A percentile compares a stretch with the other conserved stretches of the same genome.
Evolutionary conservation across 257 asterid species (phyloP).

Genomic region (Apocynum venetum): DNA sequence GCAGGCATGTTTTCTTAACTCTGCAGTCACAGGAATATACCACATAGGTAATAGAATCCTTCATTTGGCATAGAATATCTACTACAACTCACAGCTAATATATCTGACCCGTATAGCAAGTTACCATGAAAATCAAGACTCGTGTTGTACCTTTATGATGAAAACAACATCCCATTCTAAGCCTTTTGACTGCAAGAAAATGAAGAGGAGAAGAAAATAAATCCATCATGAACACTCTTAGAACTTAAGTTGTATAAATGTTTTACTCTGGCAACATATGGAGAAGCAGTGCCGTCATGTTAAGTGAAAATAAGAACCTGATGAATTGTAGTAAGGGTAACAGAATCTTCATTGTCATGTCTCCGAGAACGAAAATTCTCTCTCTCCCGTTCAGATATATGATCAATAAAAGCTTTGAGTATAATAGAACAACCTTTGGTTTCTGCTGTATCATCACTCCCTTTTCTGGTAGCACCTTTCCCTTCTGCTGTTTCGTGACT

Average conservation of each 20-base stretch:
- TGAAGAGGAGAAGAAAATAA: constrained; percentile 12
- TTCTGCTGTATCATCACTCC: constrained; percentile 28
- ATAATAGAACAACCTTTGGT: constrained; percentile 54
- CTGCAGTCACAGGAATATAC: background rate
- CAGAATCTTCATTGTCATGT: constrained; percentile 76
- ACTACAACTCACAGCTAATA: background rate
- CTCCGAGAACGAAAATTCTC: constrained; percentile 79
- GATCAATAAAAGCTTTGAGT: constrained; percentile 76
- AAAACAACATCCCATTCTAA: constrained; percentile 98
- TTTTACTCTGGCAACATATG: constrained; percentile 8
- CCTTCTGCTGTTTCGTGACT: constrained; percentile 32
- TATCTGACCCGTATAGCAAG: background rate
- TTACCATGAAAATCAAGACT: constrained; percentile 7
- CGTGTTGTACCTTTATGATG: constrained; percentile 75
- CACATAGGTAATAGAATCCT: background rate
- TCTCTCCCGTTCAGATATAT: constrained; percentile 72
- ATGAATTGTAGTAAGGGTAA: constrained; percentile 94
- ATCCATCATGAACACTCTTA: background rate
- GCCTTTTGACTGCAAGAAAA: constrained; percentile 77
- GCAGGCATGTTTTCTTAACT: background rate
- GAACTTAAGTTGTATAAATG: background rate
- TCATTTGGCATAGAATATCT: background rate
- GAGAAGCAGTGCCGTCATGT: constrained; percentile 5
- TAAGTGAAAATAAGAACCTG: constrained; percentile 55
- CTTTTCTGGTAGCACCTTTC: constrained; percentile 52